Percentiles rank a stretch among this genome's conserved stretches.
Evolutionary conservation across 176 grass and related monocot species (phyloP).

Genomic region (Hyparrhenia diplandra): DNA sequence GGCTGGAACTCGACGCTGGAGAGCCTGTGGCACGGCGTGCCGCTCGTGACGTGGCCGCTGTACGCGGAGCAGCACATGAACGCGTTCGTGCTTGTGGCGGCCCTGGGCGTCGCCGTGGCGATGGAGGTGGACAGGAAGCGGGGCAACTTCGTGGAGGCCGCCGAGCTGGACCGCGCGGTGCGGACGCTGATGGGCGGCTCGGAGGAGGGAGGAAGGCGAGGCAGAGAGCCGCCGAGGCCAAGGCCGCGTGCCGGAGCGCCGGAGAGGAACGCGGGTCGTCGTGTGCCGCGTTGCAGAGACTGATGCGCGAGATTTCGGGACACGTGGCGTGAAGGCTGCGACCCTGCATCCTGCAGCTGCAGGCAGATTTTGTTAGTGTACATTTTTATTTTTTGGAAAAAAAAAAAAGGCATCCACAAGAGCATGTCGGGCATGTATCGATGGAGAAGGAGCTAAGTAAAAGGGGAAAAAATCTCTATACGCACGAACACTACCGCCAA

Average conservation of each 20-base stretch:
- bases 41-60: slow-evolving; percentile 40
- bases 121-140: slow-evolving; percentile 11
- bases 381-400: too few relatives aligned
- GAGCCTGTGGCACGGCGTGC: slow-evolving; percentile 51
- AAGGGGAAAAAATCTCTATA: too few relatives aligned
- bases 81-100: slow-evolving; percentile 27
- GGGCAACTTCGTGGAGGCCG: slow-evolving; percentile 26
- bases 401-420: too few relatives aligned
- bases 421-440: too few relatives aligned
- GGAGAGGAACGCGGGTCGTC: background rate
- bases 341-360: too few relatives aligned
- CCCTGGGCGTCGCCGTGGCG: slow-evolving; percentile 21
- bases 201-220: slow-evolving; percentile 30
- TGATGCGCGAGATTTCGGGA: background rate
- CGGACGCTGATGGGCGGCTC: slow-evolving; percentile 20
- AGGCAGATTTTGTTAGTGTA: too few relatives aligned
- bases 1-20: slow-evolving; percentile 63
- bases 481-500: too few relatives aligned
- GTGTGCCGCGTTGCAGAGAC: background rate
- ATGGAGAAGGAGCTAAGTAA: too few relatives aligned
- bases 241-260: background rate
- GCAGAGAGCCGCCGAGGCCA: slow-evolving; percentile 4
- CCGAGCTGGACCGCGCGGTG: slow-evolving; percentile 40
- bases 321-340: background rate
- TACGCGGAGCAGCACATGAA: slow-evolving; percentile 70